Conservation (phyloP, 1,284 basidiomycete species). For the Leccinum griseonigrum region DNA sequence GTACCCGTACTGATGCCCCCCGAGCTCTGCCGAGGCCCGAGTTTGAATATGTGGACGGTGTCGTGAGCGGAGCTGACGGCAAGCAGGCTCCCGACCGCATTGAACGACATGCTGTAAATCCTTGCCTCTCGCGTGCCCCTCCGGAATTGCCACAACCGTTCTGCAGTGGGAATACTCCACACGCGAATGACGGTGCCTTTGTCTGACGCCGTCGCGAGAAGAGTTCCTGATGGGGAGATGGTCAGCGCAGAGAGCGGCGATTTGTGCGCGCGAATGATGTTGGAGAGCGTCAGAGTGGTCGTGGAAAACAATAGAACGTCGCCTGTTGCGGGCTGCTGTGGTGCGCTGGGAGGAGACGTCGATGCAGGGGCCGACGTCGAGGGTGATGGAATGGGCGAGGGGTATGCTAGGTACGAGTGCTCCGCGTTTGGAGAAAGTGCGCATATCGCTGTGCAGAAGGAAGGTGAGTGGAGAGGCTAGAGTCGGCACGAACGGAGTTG, state of each 20-base stretch:
- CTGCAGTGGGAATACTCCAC: conserved; percentile 87
- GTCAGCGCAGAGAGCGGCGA: conserved; percentile 86
- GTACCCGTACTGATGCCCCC: conserved; percentile 8
- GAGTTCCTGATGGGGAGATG: conserved; percentile 84
- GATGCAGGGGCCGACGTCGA: conserved; percentile 53
- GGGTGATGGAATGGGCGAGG: conserved; percentile 88
- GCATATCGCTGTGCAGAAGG: conserved; percentile 75
- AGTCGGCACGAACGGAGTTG: background rate
- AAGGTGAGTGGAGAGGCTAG: background rate
- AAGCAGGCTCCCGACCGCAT: conserved; percentile 78
- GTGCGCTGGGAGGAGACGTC: conserved; percentile 38
- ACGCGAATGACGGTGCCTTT: conserved; percentile 98
- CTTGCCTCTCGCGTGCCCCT: conserved; percentile 83
- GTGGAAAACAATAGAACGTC: conserved; percentile 95
- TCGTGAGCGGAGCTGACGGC: conserved; percentile 92
- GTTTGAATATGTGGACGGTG: conserved; percentile 96
- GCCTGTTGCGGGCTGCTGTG: conserved; percentile 56
- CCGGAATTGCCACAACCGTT: conserved; percentile 94
- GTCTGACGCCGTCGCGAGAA: conserved; percentile 92
- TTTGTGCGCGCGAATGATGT: conserved; percentile 98
- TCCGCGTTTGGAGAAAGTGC: conserved; percentile 96
- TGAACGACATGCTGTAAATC: conserved; percentile 94
- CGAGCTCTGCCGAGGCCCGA: conserved; percentile 38
- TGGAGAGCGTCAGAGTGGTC: conserved; percentile 85
- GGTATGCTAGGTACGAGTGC: conserved; percentile 93